A percentile compares a stretch with the other conserved stretches of the same genome.
Evolutionary conservation across 2,329 filamentous ascomycete genomes (phyloP).

Genomic region (Tolypocladium nubicola): DNA sequence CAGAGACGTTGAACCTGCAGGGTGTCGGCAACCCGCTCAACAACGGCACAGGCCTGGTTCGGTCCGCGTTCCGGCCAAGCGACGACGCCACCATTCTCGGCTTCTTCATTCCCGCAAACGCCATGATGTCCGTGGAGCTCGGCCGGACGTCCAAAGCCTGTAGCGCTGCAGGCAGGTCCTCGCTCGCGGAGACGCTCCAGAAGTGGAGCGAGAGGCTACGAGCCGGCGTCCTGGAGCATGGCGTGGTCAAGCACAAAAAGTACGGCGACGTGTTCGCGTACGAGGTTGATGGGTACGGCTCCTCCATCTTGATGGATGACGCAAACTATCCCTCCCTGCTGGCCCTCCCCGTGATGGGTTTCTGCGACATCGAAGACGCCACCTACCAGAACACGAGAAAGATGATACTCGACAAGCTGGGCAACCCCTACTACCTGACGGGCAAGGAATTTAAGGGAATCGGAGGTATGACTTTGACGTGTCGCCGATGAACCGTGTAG

Average conservation of each 20-base stretch:
- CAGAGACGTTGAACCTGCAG: conserved; percentile 74
- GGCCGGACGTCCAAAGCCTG: conserved; percentile 63
- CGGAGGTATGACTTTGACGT: conserved; percentile 50
- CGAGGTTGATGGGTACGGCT: conserved; percentile 81
- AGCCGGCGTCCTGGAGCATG: conserved; percentile 75
- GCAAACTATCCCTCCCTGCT: conserved; percentile 78
- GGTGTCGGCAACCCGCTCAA: conserved; percentile 91
- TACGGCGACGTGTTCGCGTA: conserved; percentile 77
- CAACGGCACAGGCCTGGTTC: conserved; percentile 70
- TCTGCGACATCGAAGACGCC: conserved; percentile 51
- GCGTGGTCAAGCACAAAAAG: conserved; percentile 63
- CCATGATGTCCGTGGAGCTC: conserved; percentile 89
- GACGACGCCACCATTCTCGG: conserved; percentile 92
- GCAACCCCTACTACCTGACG: conserved; percentile 82
- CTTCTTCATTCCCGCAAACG: conserved; percentile 91
- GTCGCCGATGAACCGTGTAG: neutral
- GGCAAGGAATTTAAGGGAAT: conserved; percentile 77
- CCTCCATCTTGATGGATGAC: conserved; percentile 77
- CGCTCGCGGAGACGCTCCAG: conserved; percentile 44
- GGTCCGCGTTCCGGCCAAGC: conserved; percentile 87
- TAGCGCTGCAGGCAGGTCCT: conserved; percentile 43
- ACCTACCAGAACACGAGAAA: conserved; percentile 82
- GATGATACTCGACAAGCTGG: conserved; percentile 59
- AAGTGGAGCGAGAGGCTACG: conserved; percentile 52
- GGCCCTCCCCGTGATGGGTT: conserved; percentile 69